Percentiles rank a stretch among this genome's conserved stretches.
These are phyloP conservation scores for Torulaspora quercuum DNA, from an alignment of 805 yeast species.

Conservation along the genomic window DNA sequence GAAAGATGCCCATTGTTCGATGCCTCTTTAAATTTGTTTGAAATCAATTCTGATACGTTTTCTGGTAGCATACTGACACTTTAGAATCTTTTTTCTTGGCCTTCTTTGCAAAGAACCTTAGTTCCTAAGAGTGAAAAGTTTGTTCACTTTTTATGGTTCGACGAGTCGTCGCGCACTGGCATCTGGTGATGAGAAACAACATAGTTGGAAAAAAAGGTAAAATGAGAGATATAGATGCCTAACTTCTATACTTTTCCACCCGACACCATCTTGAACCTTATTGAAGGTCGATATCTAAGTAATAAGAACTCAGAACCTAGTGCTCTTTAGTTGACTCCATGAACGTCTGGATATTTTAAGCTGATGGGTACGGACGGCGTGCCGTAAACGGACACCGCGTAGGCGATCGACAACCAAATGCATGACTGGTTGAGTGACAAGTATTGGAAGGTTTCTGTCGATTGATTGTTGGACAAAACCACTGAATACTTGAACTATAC, in stretches of 20 bases:
- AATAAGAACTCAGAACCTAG: too few species aligned
- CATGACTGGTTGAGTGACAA: conserved; percentile 1
- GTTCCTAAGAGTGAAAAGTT: conserved; percentile 4
- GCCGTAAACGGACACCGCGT: conserved; percentile 8
- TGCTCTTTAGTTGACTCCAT: too few species aligned
- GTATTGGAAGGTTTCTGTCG: neutral
- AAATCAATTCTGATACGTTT: conserved; percentile 38
- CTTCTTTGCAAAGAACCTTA: neutral
- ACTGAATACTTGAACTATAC: too few species aligned
- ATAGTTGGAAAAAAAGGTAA: too few species aligned
- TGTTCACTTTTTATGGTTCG: conserved; percentile 4
- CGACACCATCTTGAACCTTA: too few species aligned
- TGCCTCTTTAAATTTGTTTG: conserved; percentile 48
- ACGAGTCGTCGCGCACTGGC: conserved; percentile 8
- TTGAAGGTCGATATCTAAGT: too few species aligned
- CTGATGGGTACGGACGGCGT: neutral
- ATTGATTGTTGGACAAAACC: too few species aligned
- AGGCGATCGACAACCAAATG: conserved; percentile 6
- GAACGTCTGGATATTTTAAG: neutral
- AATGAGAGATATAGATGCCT: too few species aligned
- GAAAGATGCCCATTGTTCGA: conserved; percentile 43
- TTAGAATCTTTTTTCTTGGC: neutral
- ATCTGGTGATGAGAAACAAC: conserved; percentile 4
- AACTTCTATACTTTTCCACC: too few species aligned
- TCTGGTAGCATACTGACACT: conserved; percentile 40